Base-by-base conservation (phyloP, 331 rosid species). In the Acacia concinna region DNA sequence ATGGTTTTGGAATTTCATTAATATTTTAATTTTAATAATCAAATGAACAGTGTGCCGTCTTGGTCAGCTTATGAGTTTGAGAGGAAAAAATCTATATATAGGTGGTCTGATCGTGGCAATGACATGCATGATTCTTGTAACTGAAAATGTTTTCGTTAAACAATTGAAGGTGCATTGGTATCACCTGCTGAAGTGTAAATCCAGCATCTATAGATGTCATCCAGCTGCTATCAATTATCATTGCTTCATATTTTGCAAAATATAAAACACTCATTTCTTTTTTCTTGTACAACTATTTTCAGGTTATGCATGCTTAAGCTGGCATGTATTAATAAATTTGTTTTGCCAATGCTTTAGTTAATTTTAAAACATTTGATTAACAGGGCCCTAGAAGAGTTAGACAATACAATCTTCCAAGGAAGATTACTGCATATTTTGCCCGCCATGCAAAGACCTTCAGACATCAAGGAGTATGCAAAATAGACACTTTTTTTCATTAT, bases 351-450 rank as follows among this genome's bases (percentile, higher is more conserved):
- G 43, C 38, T 57, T 51, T 79, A 41, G 20, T 2, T 80, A 25
- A 30, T 73, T 6, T 34, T 67, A 18, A 85, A 54, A 68, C 65
- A 35, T 46, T 81, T 87, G 75, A 52, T 72, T 75, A 49, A 43
- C 82, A 96, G 99, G 90, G 97, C 99, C 8, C 76, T 86, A 25
- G 85, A 91, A 83, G 92, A 88, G 85, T 84, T 90, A 23, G 98
- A 93, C 79, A 82, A 83, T 86, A 85, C 97, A 79, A 87, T 83
- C 71, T 96, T 96, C 80, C 99, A 93, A 86, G 99, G 99, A 79
- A 85, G 99, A 83, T 79, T 93, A 72, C 81, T 95, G 93, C 99
- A 93, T 83, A 87, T 95, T 79, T 85, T 95, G 98, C 97, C 87
- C 44, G 93, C 99, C 62, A 81, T 87, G 65, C 87, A 81, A 60